These are phyloP conservation scores for Microstegium vimineum DNA, from an alignment of 176 grass and related monocot species.

Conservation along the genomic window DNA sequence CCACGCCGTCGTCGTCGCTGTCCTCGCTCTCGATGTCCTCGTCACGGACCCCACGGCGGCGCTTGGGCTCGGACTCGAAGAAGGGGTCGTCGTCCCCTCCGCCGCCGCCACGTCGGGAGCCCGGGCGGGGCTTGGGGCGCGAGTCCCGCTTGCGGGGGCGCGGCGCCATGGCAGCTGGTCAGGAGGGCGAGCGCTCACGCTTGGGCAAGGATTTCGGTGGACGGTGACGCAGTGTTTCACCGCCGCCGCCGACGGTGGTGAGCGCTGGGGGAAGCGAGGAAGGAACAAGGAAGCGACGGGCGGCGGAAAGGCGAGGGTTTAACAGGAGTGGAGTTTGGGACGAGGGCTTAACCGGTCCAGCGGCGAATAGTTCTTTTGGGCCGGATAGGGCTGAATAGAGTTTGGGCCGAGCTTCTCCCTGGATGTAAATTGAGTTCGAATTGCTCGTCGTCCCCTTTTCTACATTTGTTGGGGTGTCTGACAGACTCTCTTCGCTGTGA, in stretches of 20 bases:
- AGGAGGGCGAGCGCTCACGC: not conserved
- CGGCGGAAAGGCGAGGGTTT: constrained; percentile 29
- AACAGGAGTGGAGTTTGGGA: not conserved
- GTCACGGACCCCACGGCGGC: constrained; percentile 30
- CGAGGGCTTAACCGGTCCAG: not conserved
- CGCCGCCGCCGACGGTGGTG: not conserved
- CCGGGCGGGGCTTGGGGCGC: constrained; percentile 25
- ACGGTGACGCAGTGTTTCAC: not conserved
- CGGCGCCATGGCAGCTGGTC: constrained; percentile 22
- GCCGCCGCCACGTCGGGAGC: constrained; percentile 20
- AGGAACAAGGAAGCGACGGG: not conserved
- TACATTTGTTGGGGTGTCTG: too few species aligned
- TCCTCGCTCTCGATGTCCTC: constrained; percentile 65
- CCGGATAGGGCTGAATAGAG: not conserved
- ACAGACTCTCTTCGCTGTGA: too few species aligned
- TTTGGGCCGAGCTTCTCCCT: not conserved
- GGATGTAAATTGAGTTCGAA: not conserved
- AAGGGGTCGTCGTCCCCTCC: constrained; percentile 49
- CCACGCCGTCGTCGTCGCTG: constrained; percentile 49
- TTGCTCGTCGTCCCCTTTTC: not conserved
- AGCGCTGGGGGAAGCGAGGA: not conserved
- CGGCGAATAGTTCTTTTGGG: not conserved
- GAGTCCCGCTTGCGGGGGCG: constrained; percentile 34
- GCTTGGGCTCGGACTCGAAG: constrained; percentile 72
- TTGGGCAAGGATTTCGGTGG: not conserved